A percentile compares a stretch with the other conserved stretches of the same genome.
Evolutionary conservation across 1,284 basidiomycete species (phyloP).

Genomic region (Marasmius tenuissimus): DNA sequence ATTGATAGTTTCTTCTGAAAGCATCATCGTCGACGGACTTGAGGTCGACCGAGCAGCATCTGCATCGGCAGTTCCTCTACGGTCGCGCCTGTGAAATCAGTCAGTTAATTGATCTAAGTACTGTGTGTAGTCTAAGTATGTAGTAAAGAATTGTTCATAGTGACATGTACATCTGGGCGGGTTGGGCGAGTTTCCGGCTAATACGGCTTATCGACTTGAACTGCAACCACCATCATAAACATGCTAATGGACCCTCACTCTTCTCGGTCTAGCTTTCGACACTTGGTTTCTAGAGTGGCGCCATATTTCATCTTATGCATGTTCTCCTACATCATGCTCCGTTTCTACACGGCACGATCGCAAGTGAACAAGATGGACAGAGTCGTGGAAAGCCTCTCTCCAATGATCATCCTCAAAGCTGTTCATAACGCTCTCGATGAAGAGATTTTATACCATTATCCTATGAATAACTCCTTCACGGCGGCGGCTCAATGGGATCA

Average conservation of each 20-base stretch:
- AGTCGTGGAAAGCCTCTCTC: not conserved
- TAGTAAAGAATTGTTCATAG: not conserved
- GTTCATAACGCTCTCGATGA: not conserved
- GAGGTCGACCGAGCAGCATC: slow-evolving; percentile 10
- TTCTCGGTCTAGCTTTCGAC: too few species aligned
- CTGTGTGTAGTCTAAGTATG: not conserved
- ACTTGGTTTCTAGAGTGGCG: too few species aligned
- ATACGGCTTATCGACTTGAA: not conserved
- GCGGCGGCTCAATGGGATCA: not conserved
- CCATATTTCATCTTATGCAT: too few species aligned
- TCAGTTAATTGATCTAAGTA: not conserved
- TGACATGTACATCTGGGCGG: not conserved
- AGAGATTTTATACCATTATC: not conserved
- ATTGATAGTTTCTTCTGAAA: not conserved
- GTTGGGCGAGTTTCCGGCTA: not conserved
- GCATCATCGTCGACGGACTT: slow-evolving; percentile 9
- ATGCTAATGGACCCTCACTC: too few species aligned
- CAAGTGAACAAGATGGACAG: not conserved
- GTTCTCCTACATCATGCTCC: not conserved
- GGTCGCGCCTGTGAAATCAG: too few species aligned
- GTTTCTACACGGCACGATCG: not conserved
- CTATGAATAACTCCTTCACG: not conserved
- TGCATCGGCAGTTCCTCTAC: slow-evolving; percentile 6
- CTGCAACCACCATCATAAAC: too few species aligned
- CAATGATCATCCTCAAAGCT: not conserved